Conservation (phyloP, 768 basidiomycete genomes). For the Pluteus cervinus region DNA sequence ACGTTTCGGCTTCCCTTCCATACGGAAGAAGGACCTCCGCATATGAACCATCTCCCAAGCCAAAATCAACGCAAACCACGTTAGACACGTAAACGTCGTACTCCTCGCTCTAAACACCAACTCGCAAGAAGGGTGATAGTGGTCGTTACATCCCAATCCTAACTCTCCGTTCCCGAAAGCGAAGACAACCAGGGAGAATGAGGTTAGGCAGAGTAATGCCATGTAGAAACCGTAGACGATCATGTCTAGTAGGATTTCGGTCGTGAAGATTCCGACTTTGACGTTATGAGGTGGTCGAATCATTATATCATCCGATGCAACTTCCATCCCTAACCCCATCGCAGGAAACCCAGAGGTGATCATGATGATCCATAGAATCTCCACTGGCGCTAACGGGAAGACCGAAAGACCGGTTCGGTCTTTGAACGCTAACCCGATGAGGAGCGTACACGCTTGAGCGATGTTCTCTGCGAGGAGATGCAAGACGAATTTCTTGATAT, state of each 20-base stretch:
- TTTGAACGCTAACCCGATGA: not conserved
- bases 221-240: slow-evolving; percentile 25
- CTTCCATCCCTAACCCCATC: slow-evolving; percentile 39
- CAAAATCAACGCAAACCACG: not conserved
- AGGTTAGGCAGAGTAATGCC: not conserved
- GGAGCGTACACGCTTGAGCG: not conserved
- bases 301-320: slow-evolving; percentile 47
- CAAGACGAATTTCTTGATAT: slow-evolving; percentile 50
- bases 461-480: slow-evolving; percentile 10
- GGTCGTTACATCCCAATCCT: not conserved
- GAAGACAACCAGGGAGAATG: slow-evolving; percentile 33
- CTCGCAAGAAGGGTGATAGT: not conserved
- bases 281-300: slow-evolving; percentile 33
- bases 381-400: not conserved
- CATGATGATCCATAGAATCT: not conserved
- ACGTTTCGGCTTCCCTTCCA: not conserved
- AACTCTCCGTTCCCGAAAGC: slow-evolving; percentile 4
- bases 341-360: not conserved
- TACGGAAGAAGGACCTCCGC: not conserved
- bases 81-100: not conserved
- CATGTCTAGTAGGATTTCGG: slow-evolving; percentile 30
- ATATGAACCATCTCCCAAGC: not conserved
- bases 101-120: not conserved
- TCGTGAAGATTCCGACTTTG: slow-evolving; percentile 31
- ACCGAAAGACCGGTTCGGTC: not conserved